phyloP scores from a whole-genome alignment of 1,284 basidiomycete species.

The Trametes polyzona region DNA sequence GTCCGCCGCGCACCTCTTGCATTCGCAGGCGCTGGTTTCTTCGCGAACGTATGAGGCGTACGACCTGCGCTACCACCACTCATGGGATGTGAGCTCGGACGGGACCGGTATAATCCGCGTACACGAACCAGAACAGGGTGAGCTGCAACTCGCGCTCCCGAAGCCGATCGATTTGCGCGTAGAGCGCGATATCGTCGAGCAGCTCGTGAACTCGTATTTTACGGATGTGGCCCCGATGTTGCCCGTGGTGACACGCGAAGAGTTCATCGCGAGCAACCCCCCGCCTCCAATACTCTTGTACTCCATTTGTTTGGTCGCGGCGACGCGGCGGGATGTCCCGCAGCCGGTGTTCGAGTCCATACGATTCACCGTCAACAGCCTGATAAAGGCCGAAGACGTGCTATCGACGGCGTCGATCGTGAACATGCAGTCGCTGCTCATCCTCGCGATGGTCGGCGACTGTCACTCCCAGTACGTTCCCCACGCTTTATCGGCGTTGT shows the following conservation, averaged over 20 bases:
- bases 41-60: conserved; percentile 84
- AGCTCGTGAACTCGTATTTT: conserved; percentile 92
- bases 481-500: conserved; percentile 74
- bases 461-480: conserved; percentile 81
- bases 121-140: conserved; percentile 62
- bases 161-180: conserved; percentile 71
- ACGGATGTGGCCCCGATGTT: conserved; percentile 82
- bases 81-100: conserved; percentile 79
- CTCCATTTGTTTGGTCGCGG: conserved; percentile 90
- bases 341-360: conserved; percentile 85
- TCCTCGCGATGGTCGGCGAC: conserved; percentile 81
- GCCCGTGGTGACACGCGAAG: conserved; percentile 85
- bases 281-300: conserved; percentile 87
- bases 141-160: conserved; percentile 54
- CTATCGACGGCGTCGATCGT: conserved; percentile 84
- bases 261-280: conserved; percentile 78
- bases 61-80: conserved; percentile 83
- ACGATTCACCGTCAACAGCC: conserved; percentile 80
- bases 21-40: conserved; percentile 86
- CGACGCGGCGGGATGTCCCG: conserved; percentile 83
- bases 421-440: conserved; percentile 89
- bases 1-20: conserved; percentile 83
- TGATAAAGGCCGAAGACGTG: conserved; percentile 90
- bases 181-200: conserved; percentile 80
- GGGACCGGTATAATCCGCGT: conserved; percentile 92